phyloP scores from a whole-genome alignment of 108 stramenopile genomes.

The Skeletonema potamos region DNA sequence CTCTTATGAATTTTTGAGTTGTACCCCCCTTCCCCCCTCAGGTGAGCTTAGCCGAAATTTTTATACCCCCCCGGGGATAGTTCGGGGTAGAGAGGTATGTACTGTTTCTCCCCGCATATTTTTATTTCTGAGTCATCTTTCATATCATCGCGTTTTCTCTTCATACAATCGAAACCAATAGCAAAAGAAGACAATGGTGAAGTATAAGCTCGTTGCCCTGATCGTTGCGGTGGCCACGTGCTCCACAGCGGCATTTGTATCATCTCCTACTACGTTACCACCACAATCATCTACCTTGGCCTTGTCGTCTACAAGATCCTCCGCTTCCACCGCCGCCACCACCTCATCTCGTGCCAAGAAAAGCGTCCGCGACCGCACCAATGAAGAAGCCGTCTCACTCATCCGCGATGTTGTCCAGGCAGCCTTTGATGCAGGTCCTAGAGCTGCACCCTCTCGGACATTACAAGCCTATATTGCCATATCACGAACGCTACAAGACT shows the following conservation, averaged over 20 bases:
- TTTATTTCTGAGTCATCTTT: too few species aligned
- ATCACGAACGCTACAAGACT: conserved; percentile 71
- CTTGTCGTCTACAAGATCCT: background rate
- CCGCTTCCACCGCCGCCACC: conserved; percentile 21
- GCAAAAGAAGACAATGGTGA: background rate
- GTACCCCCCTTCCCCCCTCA: too few species aligned
- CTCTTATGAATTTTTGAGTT: too few species aligned
- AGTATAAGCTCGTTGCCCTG: conserved; percentile 12
- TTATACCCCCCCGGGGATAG: too few species aligned
- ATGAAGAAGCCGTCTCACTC: conserved; percentile 63
- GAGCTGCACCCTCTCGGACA: conserved; percentile 76
- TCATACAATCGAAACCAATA: too few species aligned
- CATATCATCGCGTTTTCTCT: too few species aligned
- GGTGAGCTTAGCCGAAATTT: too few species aligned
- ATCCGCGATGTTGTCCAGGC: conserved; percentile 74
- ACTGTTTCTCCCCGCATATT: too few species aligned
- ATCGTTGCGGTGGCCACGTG: conserved; percentile 1
- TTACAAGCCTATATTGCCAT: conserved; percentile 80
- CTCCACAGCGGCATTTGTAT: background rate
- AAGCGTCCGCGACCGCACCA: conserved; percentile 69
- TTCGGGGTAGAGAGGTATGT: too few species aligned
- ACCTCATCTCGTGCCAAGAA: conserved; percentile 48
- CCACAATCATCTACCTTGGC: background rate
- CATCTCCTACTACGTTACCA: background rate
- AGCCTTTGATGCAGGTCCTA: conserved; percentile 75